Evolutionary conservation across 345 rosid species (phyloP).

Genomic region (Theobroma cacao): DNA sequence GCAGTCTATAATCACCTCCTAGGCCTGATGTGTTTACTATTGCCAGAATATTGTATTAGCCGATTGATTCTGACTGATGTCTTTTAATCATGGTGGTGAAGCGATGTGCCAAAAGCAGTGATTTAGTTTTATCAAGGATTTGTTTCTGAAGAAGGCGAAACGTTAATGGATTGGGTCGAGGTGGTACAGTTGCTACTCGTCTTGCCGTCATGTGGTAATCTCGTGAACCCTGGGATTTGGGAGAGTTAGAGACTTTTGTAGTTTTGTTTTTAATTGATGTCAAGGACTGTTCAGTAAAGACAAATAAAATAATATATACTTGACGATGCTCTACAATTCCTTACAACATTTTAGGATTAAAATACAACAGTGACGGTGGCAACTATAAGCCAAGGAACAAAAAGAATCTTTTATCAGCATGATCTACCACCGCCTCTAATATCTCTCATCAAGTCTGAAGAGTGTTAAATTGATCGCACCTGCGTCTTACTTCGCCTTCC

Average conservation of each 20-base stretch:
- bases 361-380: background rate
- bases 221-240: background rate
- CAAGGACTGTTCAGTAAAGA: background rate
- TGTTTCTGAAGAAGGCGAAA: background rate
- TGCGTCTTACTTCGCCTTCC: conserved; percentile 52
- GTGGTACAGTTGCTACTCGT: background rate
- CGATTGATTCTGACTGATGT: background rate
- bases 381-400: background rate
- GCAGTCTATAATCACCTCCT: background rate
- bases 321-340: background rate
- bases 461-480: conserved; percentile 60
- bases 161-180: background rate
- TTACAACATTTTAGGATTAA: background rate
- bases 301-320: background rate
- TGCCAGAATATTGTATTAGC: background rate
- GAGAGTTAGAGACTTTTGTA: background rate
- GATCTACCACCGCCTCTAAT: background rate
- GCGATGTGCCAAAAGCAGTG: background rate
- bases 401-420: background rate
- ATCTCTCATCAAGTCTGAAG: background rate
- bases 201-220: background rate
- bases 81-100: background rate
- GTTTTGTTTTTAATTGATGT: background rate
- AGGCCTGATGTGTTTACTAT: background rate
- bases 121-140: background rate